Conservation (phyloP, 257 asterid species). For the Nicotiana benthamiana region DNA sequence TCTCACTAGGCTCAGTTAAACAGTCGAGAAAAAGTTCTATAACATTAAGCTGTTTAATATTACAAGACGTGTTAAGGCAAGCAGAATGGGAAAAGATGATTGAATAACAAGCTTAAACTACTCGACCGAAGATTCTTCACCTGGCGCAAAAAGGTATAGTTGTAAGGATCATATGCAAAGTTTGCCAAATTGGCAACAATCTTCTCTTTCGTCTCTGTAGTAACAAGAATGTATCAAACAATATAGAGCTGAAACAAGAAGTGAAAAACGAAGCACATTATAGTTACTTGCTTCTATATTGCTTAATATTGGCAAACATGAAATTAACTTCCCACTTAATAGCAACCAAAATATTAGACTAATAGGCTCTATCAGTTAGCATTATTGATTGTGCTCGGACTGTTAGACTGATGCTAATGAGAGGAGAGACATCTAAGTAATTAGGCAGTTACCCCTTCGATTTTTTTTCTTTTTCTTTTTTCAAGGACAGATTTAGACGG, state of each 20-base stretch:
- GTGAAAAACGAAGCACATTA: neutral
- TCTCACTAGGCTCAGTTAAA: constrained; percentile 82
- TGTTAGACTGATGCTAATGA: neutral
- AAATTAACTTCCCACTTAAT: neutral
- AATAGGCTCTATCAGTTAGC: neutral
- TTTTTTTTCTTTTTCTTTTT: no score
- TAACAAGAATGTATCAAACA: constrained; percentile 12
- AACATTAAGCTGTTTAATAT: constrained; percentile 62
- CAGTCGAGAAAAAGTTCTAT: constrained; percentile 92
- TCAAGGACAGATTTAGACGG: neutral
- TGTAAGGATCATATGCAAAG: constrained; percentile 94
- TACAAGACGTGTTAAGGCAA: neutral
- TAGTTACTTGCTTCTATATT: neutral
- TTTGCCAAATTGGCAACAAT: constrained; percentile 80
- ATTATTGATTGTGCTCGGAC: neutral
- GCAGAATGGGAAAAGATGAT: neutral
- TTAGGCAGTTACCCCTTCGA: neutral
- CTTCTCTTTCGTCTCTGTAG: constrained; percentile 78
- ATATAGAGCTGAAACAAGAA: neutral
- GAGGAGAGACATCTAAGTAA: neutral
- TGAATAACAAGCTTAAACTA: neutral
- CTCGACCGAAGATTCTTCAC: constrained; percentile 24
- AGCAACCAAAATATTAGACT: neutral
- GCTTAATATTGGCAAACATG: neutral
- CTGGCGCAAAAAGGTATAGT: constrained; percentile 76